Conservation (phyloP, 805 yeast species). For the Myxozyma lipomycoides region DNA sequence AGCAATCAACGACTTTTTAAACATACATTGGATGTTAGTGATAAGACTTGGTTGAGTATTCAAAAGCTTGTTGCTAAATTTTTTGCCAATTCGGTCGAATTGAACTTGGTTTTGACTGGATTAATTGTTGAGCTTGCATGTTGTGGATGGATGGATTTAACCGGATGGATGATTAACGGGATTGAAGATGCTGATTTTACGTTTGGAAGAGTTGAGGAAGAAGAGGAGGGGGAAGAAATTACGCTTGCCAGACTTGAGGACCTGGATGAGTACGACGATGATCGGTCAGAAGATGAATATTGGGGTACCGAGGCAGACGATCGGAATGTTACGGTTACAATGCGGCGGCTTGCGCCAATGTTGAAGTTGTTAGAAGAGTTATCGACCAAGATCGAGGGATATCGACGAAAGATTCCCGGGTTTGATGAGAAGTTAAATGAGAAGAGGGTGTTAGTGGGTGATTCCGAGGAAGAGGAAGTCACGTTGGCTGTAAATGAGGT, state of each 20-base stretch:
- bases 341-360: slow-evolving; percentile 14
- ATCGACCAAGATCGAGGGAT: slow-evolving; percentile 12
- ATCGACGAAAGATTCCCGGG: slow-evolving; percentile 13
- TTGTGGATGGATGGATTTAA: slow-evolving; percentile 30
- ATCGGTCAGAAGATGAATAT: slow-evolving; percentile 19
- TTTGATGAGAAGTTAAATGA: slow-evolving; percentile 21
- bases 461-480: slow-evolving; percentile 11
- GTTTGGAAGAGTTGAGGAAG: slow-evolving; percentile 6
- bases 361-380: slow-evolving; percentile 16
- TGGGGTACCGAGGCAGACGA: slow-evolving; percentile 19
- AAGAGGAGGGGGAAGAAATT: slow-evolving; percentile 7
- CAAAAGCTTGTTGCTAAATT: slow-evolving; percentile 17
- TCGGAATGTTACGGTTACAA: slow-evolving; percentile 5
- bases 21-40: slow-evolving; percentile 16
- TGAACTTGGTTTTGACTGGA: slow-evolving; percentile 32
- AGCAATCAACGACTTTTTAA: slow-evolving; percentile 4
- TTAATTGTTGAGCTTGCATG: slow-evolving; percentile 30
- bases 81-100: slow-evolving; percentile 32
- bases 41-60: slow-evolving; percentile 12
- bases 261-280: slow-evolving; percentile 10
- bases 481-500: neutral
- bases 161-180: slow-evolving; percentile 28
- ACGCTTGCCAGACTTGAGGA: neutral
- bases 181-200: slow-evolving; percentile 21
- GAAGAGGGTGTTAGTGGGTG: slow-evolving; percentile 13